Conservation (phyloP, 208 protist species). For the Leishmania turanica region DNA sequence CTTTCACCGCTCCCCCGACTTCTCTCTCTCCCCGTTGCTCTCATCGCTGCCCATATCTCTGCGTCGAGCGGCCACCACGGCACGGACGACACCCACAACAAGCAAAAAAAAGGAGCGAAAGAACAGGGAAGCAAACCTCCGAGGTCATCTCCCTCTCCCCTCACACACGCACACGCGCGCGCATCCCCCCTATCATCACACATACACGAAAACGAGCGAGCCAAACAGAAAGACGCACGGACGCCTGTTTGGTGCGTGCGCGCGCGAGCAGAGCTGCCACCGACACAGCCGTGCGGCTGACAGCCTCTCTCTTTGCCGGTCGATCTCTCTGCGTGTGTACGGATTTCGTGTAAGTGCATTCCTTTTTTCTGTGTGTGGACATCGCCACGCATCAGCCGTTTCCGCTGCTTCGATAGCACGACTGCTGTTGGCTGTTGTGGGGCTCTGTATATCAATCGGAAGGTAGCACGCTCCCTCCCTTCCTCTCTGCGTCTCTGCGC, state of each 20-base stretch:
- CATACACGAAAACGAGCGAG: background rate
- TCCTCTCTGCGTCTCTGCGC: background rate
- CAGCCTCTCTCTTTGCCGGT: constrained; percentile 4
- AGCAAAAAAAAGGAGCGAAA: background rate
- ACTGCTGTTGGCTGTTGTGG: background rate
- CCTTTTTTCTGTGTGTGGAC: constrained; percentile 2
- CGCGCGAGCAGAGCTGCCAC: background rate
- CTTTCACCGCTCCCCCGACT: background rate
- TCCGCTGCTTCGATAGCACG: background rate
- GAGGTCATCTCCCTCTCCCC: background rate
- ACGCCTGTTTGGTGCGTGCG: background rate
- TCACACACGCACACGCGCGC: background rate
- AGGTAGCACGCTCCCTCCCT: background rate
- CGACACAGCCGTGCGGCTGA: background rate
- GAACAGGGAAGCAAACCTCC: background rate
- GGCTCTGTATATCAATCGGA: background rate
- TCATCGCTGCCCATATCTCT: background rate
- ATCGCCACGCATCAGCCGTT: background rate
- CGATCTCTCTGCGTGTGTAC: background rate
- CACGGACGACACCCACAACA: background rate
- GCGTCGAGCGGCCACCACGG: background rate
- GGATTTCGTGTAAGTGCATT: background rate
- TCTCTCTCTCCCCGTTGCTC: background rate
- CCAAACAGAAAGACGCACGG: background rate
- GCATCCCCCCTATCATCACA: background rate